Base-by-base conservation (phyloP, 1,139 yeast genomes). In the Protomyces gravidus region DNA sequence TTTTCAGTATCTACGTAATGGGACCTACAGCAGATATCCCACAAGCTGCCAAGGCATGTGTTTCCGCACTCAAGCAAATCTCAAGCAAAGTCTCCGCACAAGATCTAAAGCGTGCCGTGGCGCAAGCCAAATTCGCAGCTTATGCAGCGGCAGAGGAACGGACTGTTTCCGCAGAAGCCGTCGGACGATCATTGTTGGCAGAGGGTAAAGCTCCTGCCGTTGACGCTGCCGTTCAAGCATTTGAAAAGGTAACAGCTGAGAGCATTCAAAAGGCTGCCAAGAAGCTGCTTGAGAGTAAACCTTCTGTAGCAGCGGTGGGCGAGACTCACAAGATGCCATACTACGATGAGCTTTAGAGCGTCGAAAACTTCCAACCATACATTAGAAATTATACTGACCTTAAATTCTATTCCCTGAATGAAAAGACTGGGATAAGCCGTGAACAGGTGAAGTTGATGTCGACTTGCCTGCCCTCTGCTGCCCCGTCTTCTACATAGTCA, bases 271-370 rank as follows among this genome's bases (percentile, higher is more conserved):
- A 78, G 64, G 71, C 77, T 56, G 78, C 80, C 63, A 75, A 78
- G 67, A 73, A 76, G 64, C 73, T 80, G 55, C 76, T 80, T 69
- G 78, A 83, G 67, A 80, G 81, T 66, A 83, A 83, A 69, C 84
- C 85, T 78, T 89, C 86, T 78, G 85, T 86, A 71, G 95, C 86
- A 66, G 96, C 94, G 66, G 85, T 89, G 66, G 99, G 99, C 76
- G 85, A 89, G 74, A 83, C 86, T 65, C 85, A 85, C 72, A 83
- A 82, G 68, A 83, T 92, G 75, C 97, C 98, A 71, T 87, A 79
- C 76, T 85, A 86, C 71, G 89, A 86, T 74, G 97, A 92, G 78
- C 85, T 92, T 75, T 60, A 42, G 45, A 33, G 27, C 17, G 45
- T 28, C 15, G 28, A 28, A 28, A 1, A 28, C 32, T 13, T 9